Base-by-base conservation (phyloP, 176 grass and related monocot species). In the Ensete ventricosum region DNA sequence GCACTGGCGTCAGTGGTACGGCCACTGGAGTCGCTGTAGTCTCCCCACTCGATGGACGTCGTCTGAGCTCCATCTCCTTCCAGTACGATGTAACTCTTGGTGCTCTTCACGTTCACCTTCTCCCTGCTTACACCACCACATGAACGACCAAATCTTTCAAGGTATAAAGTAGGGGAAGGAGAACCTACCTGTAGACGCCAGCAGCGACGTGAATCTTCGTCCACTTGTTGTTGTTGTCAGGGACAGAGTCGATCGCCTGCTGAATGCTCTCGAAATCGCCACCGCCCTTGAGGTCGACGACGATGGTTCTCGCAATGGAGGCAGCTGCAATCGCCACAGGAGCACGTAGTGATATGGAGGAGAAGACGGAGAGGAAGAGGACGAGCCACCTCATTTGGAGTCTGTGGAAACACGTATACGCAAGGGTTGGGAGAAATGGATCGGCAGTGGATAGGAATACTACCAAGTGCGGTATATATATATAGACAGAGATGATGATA, bases 21-120 rank as follows among this genome's bases (percentile, higher is more conserved):
- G 64, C 7, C 62, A 9, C 10, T 19, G 43, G n/a, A 12, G 9
- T 69, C 80, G 13, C 19, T 69, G 75, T 88, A 69, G 64, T 91
- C 83, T 0, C 49, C 74, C 85, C 81, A 88, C 75, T 83, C 75
- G 17, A 91, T 85, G 16, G 74, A 76, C 23, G 85, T 62, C 17
- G 57, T 19, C 13, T 9, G 0, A 62, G 57, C 57, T 17, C 17
- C 57, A 19, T 62, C 57, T n/a, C 57, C 57, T 62, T 62, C 57
- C 12, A 62, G 13, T 6, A 62, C 4, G 1, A 62, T 20, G 57
- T 62, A 19, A 9, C 57, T 17, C 13, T 62, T 62, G 17, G 57
- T 62, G 10, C 57, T 17, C 3, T 17, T 17, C 17, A 62, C 20
- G 57, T 62, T 4, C 57, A 62, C 57, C 57, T 62, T 60, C 57